A percentile compares a stretch with the other conserved stretches of the same genome.
These are phyloP conservation scores for Trametes punicea DNA, from an alignment of 768 basidiomycete species.

Conservation along the genomic window DNA sequence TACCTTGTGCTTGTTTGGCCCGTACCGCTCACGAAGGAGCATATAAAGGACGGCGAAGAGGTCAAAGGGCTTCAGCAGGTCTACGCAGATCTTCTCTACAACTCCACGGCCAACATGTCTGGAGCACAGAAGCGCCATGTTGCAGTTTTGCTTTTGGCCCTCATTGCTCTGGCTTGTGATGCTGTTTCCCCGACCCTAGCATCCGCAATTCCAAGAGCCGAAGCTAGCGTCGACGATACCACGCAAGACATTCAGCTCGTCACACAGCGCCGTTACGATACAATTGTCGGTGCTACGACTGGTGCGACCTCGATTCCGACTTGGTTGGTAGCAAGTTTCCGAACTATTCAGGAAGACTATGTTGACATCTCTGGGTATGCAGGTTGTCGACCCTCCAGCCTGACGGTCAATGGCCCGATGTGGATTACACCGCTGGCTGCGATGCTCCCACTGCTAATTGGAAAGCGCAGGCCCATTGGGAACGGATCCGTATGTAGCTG, in stretches of 20 bases:
- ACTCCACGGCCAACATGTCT: not conserved
- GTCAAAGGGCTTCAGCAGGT: not conserved
- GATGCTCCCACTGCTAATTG: constrained; percentile 61
- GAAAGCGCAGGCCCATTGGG: constrained; percentile 61
- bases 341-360: not conserved
- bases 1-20: not conserved
- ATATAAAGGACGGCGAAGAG: not conserved
- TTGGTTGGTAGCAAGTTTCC: constrained; percentile 30
- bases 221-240: constrained; percentile 3
- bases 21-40: not conserved
- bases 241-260: constrained; percentile 36
- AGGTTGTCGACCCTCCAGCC: constrained; percentile 49
- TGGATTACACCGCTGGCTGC: constrained; percentile 65
- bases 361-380: not conserved
- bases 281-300: constrained; percentile 40
- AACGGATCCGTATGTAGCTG: constrained; percentile 24
- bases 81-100: not conserved
- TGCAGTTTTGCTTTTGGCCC: not conserved
- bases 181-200: not conserved
- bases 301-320: constrained; percentile 34
- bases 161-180: constrained; percentile 2
- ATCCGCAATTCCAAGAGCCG: not conserved
- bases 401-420: constrained; percentile 47
- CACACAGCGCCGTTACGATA: constrained; percentile 37
- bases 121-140: not conserved